These are phyloP conservation scores for Corchorus capsularis DNA, from an alignment of 345 rosid genomes.

Conservation along the genomic window DNA sequence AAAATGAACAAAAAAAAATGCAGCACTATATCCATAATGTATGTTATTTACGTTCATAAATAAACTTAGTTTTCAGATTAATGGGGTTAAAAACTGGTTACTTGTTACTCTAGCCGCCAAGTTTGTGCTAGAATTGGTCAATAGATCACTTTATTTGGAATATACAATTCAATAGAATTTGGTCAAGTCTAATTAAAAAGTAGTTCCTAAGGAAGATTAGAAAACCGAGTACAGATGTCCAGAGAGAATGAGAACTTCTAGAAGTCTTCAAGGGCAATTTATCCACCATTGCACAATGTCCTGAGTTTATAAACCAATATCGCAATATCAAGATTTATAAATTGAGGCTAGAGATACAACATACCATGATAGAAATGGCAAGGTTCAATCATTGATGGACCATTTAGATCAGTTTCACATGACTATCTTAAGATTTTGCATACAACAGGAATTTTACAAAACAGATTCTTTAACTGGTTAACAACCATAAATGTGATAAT, in stretches of 20 bases:
- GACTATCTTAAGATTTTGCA: background rate
- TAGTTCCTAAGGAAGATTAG: background rate
- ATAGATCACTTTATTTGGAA: background rate
- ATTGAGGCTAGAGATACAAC: background rate
- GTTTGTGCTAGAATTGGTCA: constrained; percentile 24
- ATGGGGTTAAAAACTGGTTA: background rate
- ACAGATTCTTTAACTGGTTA: background rate
- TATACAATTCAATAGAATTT: background rate
- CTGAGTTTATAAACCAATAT: background rate
- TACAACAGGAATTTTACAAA: background rate
- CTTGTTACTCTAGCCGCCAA: background rate
- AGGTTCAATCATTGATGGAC: background rate
- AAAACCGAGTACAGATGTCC: background rate
- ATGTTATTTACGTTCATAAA: background rate
- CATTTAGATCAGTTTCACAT: background rate
- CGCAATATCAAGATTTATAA: background rate
- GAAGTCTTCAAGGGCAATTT: background rate
- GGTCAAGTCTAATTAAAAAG: constrained; percentile 16
- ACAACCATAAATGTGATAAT: background rate
- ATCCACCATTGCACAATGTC: background rate
- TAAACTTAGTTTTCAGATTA: constrained; percentile 17
- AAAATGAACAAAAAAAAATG: constrained; percentile 6
- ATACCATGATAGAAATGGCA: background rate
- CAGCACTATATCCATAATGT: background rate
- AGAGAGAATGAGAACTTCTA: background rate